Evolutionary conservation across 768 basidiomycete genomes (phyloP), one percentile per base, ranked within the genome.

Genomic region (Dendrothele bispora): DNA sequence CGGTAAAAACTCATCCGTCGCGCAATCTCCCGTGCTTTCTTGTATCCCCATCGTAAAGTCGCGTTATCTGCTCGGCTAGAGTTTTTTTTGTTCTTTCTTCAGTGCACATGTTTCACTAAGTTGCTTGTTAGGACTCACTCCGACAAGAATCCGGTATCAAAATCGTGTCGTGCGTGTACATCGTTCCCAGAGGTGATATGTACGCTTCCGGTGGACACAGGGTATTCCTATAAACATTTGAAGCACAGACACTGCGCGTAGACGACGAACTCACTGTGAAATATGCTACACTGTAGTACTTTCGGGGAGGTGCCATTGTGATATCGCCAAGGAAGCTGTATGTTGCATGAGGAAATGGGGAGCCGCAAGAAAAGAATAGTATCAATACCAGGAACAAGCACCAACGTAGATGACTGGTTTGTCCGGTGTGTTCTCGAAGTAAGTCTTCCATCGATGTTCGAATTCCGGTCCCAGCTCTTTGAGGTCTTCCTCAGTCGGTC

Each of bases 381-480:
- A 3, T 50, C 62, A n/a, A 5, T 37, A 69, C 73, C 64, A 53
- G 0, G 67, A 44, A 1, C 60, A 41, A 1, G 56, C 40, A 1
- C 65, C 62, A 8, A 75, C 45, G 43, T 66, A 63, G 28, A 68
- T 49, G 6, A 70, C 67, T 7, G 70, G 59, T 50, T 71, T 74
- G 47, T 74, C 73, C 1, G 67, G 68, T 1, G 55, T 60, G 7
- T 52, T 49, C 28, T 57, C 61, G 26, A 68, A 74, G 50, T 64
- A 68, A 21, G 56, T 53, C 8, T 62, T 46, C 71, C 69, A 71
- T 25, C 63, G 57, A 25, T 58, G 18, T 28, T 56, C 49, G 55
- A 74, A 74, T 20, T 52, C 63, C 6, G 67, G 57, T 1, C 71
- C 70, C 18, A 74, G 56, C 26, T 55, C 60, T 26, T 60, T 56